These are phyloP conservation scores for Lipomyces kockii DNA, from an alignment of 805 yeast species.

Conservation along the genomic window DNA sequence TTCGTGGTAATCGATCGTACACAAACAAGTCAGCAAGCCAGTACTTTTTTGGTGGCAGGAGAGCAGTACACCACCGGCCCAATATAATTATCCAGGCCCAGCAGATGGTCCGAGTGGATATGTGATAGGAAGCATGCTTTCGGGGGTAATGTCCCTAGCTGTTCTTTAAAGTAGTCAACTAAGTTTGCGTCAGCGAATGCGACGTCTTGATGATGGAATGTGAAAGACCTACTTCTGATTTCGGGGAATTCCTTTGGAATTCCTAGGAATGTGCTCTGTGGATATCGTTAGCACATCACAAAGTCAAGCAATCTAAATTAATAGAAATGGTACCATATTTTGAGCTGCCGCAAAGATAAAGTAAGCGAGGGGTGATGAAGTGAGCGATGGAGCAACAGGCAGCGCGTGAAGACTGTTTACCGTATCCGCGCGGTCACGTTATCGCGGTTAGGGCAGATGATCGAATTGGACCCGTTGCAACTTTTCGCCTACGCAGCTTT, in stretches of 20 bases:
- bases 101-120: constrained; percentile 59
- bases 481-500: too few species aligned
- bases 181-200: constrained; percentile 4
- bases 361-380: neutral
- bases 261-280: constrained; percentile 50
- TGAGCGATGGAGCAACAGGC: too few species aligned
- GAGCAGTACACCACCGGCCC: constrained; percentile 56
- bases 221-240: constrained; percentile 47
- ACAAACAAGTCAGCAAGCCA: neutral
- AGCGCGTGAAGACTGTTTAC: neutral
- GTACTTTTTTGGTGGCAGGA: constrained; percentile 45
- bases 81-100: constrained; percentile 52
- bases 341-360: neutral
- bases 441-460: neutral
- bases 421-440: neutral
- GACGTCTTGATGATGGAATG: neutral
- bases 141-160: constrained; percentile 35
- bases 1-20: constrained; percentile 1
- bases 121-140: constrained; percentile 54
- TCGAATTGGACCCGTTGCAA: too few species aligned
- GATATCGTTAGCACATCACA: neutral
- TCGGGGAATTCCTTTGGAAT: constrained; percentile 55
- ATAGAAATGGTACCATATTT: neutral
- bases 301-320: neutral
- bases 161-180: constrained; percentile 45